These are phyloP conservation scores for Metschnikowia matae DNA, from an alignment of 805 yeast species.

Conservation along the genomic window DNA sequence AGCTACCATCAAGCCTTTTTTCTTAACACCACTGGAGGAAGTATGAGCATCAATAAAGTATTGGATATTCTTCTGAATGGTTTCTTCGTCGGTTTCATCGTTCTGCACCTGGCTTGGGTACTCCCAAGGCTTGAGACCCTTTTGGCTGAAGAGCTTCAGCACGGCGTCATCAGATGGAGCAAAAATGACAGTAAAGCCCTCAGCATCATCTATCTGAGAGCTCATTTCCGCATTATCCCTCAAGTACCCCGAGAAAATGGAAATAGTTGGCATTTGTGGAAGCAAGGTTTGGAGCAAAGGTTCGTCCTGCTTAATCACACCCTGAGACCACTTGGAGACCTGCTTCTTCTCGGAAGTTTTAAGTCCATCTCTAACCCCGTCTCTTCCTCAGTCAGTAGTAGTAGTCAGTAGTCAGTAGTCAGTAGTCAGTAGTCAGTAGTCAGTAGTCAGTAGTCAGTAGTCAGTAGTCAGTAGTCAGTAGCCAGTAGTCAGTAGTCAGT, in stretches of 20 bases:
- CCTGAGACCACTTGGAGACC: conserved; percentile 6
- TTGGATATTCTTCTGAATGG: conserved; percentile 48
- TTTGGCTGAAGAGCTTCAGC: conserved; percentile 33
- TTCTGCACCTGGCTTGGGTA: conserved; percentile 54
- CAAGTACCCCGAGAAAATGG: conserved; percentile 66
- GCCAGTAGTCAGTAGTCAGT: no score
- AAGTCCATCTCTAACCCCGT: neutral
- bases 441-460: no score
- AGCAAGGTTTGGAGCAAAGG: conserved; percentile 32
- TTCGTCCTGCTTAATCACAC: conserved; percentile 8
- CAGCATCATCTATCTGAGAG: conserved; percentile 43
- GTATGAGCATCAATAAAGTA: conserved; percentile 64
- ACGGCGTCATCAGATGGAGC: conserved; percentile 68
- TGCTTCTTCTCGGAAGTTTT: neutral
- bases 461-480: no score
- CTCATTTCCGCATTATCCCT: conserved; percentile 56
- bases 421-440: no score
- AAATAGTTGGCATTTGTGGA: conserved; percentile 38
- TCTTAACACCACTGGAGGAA: conserved; percentile 3
- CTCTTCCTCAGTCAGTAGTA: neutral
- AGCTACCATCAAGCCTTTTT: neutral
- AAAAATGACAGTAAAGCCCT: conserved; percentile 48
- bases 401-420: no score
- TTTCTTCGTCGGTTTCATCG: conserved; percentile 29
- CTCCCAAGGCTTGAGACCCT: conserved; percentile 74